Evolutionary conservation across 768 basidiomycete genomes (phyloP).

Genomic region (Sarcomyxa edulis): DNA sequence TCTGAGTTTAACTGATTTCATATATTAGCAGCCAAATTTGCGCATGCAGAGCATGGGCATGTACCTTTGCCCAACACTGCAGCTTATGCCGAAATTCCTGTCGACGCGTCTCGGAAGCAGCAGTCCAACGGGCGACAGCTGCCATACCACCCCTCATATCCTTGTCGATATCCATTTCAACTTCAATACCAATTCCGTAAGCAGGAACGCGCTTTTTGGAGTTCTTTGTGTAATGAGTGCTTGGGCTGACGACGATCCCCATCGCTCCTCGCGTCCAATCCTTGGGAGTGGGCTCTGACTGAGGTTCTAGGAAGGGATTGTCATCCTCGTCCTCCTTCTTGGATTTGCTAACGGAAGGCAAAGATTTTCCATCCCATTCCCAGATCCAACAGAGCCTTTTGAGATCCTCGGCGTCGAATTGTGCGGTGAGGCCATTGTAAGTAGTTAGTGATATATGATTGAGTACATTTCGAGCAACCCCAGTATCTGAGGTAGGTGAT

Average conservation of each 20-base stretch:
- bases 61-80: constrained; percentile 58
- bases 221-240: constrained; percentile 66
- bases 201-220: constrained; percentile 67
- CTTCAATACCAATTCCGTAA: constrained; percentile 84
- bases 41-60: not conserved
- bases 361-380: constrained; percentile 70
- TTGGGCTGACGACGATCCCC: constrained; percentile 70
- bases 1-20: constrained; percentile 45
- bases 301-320: constrained; percentile 62
- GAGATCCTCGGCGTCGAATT: constrained; percentile 65
- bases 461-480: constrained; percentile 70
- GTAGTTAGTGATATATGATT: constrained; percentile 69
- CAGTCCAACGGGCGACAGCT: constrained; percentile 84
- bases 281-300: constrained; percentile 31
- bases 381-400: constrained; percentile 81
- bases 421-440: constrained; percentile 60
- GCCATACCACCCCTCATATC: constrained; percentile 82
- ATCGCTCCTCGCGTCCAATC: constrained; percentile 81
- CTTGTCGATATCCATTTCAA: constrained; percentile 81
- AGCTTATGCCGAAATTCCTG: constrained; percentile 55
- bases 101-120: constrained; percentile 57
- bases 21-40: constrained; percentile 1
- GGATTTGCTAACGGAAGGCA: constrained; percentile 19
- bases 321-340: constrained; percentile 36
- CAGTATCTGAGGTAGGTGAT: constrained; percentile 71